Percentiles rank a stretch among this genome's conserved stretches.
Evolutionary conservation across 352 stramenopile genomes (phyloP).

Genomic region (Pythium apleroticum): DNA sequence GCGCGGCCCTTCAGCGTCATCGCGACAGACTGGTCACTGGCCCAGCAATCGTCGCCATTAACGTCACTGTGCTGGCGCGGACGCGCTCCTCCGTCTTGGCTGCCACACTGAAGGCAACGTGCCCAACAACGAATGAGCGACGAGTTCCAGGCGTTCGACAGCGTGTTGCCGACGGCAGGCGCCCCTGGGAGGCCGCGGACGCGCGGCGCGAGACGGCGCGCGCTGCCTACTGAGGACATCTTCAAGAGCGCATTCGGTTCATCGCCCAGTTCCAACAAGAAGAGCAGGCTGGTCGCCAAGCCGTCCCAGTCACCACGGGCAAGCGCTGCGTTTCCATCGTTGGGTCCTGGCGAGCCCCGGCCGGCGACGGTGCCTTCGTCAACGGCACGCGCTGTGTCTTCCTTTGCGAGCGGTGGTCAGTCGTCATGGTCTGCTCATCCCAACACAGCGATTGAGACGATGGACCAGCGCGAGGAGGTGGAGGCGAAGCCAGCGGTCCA

Average conservation of each 20-base stretch:
- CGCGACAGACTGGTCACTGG: background rate
- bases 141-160: conserved; percentile 7
- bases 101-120: background rate
- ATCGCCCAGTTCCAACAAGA: conserved; percentile 14
- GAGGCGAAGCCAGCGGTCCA: background rate
- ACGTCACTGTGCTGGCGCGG: background rate
- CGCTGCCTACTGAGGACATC: conserved; percentile 6
- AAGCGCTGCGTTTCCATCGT: background rate
- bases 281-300: conserved; percentile 5
- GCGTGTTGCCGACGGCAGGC: conserved; percentile 9
- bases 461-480: conserved; percentile 5
- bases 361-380: background rate
- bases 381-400: background rate
- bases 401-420: background rate
- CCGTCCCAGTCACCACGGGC: background rate
- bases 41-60: background rate
- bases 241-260: conserved; percentile 9
- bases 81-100: background rate
- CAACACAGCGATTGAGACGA: background rate
- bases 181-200: conserved; percentile 8
- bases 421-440: background rate
- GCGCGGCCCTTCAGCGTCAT: background rate
- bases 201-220: conserved; percentile 17
- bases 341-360: background rate
- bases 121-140: background rate